Evolutionary conservation across 164 flowering plant species (phyloP).

Genomic region (Vitis cinerea): DNA sequence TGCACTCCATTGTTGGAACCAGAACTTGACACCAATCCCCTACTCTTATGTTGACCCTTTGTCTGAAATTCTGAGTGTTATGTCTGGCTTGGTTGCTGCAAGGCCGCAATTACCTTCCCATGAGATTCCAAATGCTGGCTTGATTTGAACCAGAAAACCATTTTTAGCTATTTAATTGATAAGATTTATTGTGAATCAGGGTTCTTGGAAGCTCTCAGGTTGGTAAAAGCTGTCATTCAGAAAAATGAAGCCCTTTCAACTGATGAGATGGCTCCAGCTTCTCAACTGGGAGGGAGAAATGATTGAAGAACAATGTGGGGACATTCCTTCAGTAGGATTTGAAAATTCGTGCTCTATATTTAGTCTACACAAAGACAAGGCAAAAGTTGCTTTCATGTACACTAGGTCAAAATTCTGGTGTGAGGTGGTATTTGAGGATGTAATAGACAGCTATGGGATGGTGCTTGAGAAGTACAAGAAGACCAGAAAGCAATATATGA

Average conservation of each 20-base stretch:
- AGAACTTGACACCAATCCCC: constrained; percentile 17
- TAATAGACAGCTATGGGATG: constrained; percentile 23
- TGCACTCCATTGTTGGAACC: constrained; percentile 59
- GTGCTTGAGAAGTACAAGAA: constrained; percentile 54
- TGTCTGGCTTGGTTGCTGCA: constrained; percentile 57
- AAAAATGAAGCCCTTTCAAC: constrained; percentile 44
- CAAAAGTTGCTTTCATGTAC: constrained; percentile 38
- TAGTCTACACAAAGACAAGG: constrained; percentile 21
- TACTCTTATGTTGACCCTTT: constrained; percentile 9
- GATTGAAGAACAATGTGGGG: constrained; percentile 10
- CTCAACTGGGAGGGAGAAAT: constrained; percentile 27
- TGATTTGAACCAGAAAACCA: constrained; percentile 30
- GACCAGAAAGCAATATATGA: constrained; percentile 55
- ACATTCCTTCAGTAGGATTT: constrained; percentile 15
- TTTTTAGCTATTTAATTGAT: constrained; percentile 38
- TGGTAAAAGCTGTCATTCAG: constrained; percentile 31
- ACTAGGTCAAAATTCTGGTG: constrained; percentile 50
- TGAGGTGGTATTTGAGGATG: constrained; percentile 42
- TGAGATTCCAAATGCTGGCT: constrained; percentile 21
- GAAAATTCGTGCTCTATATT: constrained; percentile 15
- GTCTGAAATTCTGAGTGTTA: constrained; percentile 13
- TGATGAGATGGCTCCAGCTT: constrained; percentile 52
- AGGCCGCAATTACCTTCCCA: constrained; percentile 13
- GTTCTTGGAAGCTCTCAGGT: constrained; percentile 36
- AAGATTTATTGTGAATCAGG: constrained; percentile 30